Base-by-base conservation (phyloP, 2,329 filamentous ascomycete genomes). In the Metarhizium sp. region DNA sequence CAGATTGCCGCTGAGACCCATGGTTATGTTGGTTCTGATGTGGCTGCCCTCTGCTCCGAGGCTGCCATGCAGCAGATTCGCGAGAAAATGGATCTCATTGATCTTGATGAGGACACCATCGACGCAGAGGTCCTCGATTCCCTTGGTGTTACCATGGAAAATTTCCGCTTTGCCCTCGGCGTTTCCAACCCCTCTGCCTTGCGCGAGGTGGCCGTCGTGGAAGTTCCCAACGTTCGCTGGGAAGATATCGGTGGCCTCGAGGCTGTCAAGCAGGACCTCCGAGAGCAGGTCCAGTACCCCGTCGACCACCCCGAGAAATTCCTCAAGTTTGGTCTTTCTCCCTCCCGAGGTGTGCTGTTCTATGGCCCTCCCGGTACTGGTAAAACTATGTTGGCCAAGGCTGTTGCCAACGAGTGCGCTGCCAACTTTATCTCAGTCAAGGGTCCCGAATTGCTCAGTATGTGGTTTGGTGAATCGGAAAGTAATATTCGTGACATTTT, bases 381-480 rank as follows among this genome's bases (percentile, higher is more conserved):
- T 96, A 99, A 99, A 83, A 99, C 94, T 59, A 85, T 99, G 79
- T 88, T 99, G 78, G 94, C 94, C 71, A 99, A 99, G 84, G 94
- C 94, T 65, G 94, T 99, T 63, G 94, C 94, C 76, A 99, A 97
- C 76, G 94, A 99, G 79, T 97, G 92, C 70, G 88, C 94, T 59
- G 94, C 94, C 81, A 99, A 99, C 80, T 99, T 99, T 78, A 97
- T 99, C 71, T 99, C 94, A 45, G 87, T 99, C 75, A 99, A 99
- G 85, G 94, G 94, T 59, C 95, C 94, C 56, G 94, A 99, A 74
- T 81, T 99, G 67, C 84, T 99, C 66, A 96, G 91, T 73, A 99
- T 99, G 94, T 99, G 94, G 94, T 99, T 99, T 70, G 94, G 94
- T 86, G 94, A 99, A 78, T 99, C 94, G 54, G 95, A 99, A 78